phyloP scores from a whole-genome alignment of 176 grass and related monocot species.

The Oryza longistaminata region DNA sequence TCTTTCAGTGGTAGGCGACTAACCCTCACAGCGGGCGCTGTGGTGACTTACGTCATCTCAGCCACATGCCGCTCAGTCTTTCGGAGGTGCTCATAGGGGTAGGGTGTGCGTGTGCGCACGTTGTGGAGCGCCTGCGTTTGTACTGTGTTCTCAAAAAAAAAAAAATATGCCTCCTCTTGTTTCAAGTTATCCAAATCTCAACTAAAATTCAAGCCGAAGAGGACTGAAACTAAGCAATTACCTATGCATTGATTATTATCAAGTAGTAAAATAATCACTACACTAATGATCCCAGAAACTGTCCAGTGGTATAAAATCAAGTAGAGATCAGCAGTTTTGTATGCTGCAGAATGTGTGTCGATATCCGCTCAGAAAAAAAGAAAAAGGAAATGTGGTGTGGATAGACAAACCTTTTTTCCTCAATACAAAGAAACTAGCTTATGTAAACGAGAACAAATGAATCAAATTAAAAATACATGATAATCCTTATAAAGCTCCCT shows the following conservation, averaged over 20 bases:
- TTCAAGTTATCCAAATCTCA: too few species aligned
- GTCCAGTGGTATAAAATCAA: not conserved
- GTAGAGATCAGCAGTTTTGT: not conserved
- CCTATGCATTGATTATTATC: not conserved
- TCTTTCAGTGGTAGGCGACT: too few species aligned
- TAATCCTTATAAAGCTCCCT: constrained; percentile 29
- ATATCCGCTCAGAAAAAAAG: not conserved
- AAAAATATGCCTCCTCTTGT: too few species aligned
- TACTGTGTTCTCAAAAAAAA: too few species aligned
- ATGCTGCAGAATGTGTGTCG: not conserved
- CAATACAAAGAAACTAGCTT: constrained; percentile 30
- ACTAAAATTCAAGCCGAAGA: not conserved
- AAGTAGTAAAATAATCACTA: not conserved
- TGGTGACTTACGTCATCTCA: too few species aligned
- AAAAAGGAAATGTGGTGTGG: not conserved
- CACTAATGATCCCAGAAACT: not conserved
- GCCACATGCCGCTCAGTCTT: too few species aligned
- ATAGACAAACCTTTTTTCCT: not conserved
- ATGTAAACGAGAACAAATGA: constrained; percentile 31
- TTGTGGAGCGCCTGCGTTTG: too few species aligned
- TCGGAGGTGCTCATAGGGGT: too few species aligned
- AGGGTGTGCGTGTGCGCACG: too few species aligned
- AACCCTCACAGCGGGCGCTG: too few species aligned
- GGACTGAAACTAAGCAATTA: not conserved
- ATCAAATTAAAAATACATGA: constrained; percentile 40